Conservation (phyloP, 2,329 filamentous ascomycete species). For the Colletotrichum tropicale region DNA sequence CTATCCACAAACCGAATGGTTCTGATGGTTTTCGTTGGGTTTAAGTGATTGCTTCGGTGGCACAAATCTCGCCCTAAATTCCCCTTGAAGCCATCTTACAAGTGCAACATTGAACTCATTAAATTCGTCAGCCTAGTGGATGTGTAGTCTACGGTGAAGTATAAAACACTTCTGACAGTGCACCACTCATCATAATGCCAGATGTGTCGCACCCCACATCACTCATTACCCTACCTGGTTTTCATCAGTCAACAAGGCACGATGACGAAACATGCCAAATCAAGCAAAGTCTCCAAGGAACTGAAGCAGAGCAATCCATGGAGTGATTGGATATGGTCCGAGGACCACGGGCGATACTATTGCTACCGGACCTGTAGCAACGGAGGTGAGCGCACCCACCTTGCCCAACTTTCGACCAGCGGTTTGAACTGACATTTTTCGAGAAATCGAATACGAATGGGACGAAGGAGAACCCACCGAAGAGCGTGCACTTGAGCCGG, state of each 20-base stretch:
- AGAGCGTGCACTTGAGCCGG: not conserved
- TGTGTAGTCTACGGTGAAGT: fast-evolving
- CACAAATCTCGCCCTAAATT: not conserved
- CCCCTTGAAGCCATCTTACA: fast-evolving
- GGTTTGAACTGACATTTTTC: fast-evolving
- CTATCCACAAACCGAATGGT: no score
- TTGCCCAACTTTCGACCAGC: no score
- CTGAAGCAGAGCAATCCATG: not conserved
- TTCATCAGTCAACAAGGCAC: not conserved
- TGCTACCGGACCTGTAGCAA: not conserved
- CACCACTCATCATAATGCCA: no score
- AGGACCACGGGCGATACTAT: not conserved
- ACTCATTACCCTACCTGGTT: no score
- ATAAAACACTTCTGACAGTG: not conserved
- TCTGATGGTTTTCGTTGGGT: not conserved
- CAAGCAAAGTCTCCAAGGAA: not conserved
- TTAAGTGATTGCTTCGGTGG: not conserved
- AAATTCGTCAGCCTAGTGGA: fast-evolving
- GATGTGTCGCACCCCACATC: no score
- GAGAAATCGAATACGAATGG: not conserved
- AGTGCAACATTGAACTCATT: not conserved
- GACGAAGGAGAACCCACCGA: not conserved
- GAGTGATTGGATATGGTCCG: not conserved
- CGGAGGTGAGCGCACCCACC: not conserved
- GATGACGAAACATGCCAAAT: not conserved